Conservation (phyloP, 768 basidiomycete species). For the Naganishia vaughanmartiniae region DNA sequence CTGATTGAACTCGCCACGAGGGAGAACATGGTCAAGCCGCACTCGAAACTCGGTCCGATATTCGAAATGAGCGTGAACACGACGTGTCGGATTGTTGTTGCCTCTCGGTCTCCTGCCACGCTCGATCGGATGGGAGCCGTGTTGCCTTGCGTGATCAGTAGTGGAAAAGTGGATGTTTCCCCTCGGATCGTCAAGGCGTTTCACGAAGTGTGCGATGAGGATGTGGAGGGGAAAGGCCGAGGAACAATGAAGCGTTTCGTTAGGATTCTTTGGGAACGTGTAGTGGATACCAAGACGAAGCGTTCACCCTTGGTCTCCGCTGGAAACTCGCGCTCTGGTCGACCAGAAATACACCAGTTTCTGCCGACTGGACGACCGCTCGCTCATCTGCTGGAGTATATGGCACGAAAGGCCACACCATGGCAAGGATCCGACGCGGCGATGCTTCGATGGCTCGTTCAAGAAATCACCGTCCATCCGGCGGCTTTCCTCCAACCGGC, state of each 20-base stretch:
- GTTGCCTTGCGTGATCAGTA: not conserved
- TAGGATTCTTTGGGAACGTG: conserved; percentile 1
- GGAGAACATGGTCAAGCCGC: conserved; percentile 1
- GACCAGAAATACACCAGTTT: not conserved
- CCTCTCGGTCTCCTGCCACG: not conserved
- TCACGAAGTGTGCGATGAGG: conserved; percentile 5
- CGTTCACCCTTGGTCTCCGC: no score
- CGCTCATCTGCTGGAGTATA: conserved; percentile 5
- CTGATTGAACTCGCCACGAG: not conserved
- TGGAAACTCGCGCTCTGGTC: not conserved
- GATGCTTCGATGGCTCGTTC: conserved; percentile 7
- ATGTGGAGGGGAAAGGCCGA: not conserved
- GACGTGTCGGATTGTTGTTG: not conserved
- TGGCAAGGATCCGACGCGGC: not conserved
- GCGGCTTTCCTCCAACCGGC: not conserved
- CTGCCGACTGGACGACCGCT: conserved; percentile 10
- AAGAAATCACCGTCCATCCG: not conserved
- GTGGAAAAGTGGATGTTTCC: not conserved
- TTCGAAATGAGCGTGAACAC: not conserved
- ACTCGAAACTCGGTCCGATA: not conserved
- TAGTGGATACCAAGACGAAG: not conserved
- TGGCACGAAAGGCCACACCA: conserved; percentile 1
- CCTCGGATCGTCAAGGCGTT: conserved; percentile 5
- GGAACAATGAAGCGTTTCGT: conserved; percentile 4
- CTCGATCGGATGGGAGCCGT: not conserved